phyloP scores from a whole-genome alignment of 2,329 filamentous ascomycete genomes.

The Aspergillus fischeri region DNA sequence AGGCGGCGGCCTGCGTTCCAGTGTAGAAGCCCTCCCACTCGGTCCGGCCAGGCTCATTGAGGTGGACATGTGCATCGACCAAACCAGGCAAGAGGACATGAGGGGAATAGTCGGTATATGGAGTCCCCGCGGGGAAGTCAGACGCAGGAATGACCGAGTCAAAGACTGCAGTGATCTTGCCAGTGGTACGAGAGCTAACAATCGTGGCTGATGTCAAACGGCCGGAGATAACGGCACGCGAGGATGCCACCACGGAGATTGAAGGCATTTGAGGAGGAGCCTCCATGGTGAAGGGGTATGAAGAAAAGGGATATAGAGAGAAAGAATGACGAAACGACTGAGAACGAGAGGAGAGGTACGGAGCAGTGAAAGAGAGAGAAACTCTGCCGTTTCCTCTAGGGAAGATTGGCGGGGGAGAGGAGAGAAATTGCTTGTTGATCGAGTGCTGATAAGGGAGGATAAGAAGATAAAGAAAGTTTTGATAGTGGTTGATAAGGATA shows the following conservation, averaged over 20 bases:
- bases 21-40: conserved; percentile 99
- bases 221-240: conserved; percentile 73
- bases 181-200: conserved; percentile 69
- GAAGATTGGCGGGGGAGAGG: not conserved
- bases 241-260: conserved; percentile 77
- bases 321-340: conserved; percentile 4
- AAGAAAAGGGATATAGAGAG: conserved; percentile 4
- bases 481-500: not conserved
- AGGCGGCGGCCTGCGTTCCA: conserved; percentile 87
- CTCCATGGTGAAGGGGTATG: conserved; percentile 13
- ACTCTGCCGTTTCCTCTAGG: not conserved
- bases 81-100: conserved; percentile 82
- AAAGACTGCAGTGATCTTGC: conserved; percentile 77
- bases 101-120: conserved; percentile 80
- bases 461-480: not conserved
- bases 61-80: conserved; percentile 94
- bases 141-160: conserved; percentile 69
- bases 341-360: conserved; percentile 3
- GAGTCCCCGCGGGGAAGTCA: conserved; percentile 66
- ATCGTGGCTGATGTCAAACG: conserved; percentile 79
- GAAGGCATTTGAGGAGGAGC: conserved; percentile 32
- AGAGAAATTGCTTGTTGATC: conserved; percentile 6
- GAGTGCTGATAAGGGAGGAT: not conserved
- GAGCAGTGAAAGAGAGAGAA: conserved; percentile 8
- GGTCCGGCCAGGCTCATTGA: conserved; percentile 93